These are phyloP conservation scores for Rhododendron henanense DNA, from an alignment of 148 eudicot genomes.

Conservation along the genomic window DNA sequence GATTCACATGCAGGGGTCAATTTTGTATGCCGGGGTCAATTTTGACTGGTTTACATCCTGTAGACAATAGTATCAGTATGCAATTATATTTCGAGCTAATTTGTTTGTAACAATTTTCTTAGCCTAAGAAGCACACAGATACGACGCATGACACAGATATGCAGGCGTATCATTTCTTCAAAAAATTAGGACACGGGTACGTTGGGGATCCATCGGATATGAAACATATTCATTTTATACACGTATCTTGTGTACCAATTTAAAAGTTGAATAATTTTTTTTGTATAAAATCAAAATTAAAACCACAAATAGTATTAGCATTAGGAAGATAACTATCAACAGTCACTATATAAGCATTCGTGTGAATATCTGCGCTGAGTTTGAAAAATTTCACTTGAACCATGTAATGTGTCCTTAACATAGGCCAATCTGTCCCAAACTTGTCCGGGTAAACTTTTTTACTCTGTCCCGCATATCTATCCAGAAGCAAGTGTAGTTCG, in stretches of 20 bases:
- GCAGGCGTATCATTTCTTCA: background rate
- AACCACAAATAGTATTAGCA: background rate
- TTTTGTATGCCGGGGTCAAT: background rate
- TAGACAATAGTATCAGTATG: background rate
- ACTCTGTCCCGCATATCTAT: background rate
- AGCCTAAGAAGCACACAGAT: background rate
- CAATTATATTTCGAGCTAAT: background rate
- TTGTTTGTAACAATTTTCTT: background rate
- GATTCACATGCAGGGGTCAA: background rate
- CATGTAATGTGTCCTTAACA: background rate
- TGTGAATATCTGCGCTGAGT: background rate
- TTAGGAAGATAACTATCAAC: background rate
- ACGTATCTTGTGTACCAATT: background rate
- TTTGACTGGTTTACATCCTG: background rate
- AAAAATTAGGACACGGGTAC: background rate
- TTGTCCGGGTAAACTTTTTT: too few species aligned
- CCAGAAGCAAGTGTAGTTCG: background rate
- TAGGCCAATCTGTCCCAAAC: background rate
- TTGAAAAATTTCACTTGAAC: background rate
- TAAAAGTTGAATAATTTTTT: background rate
- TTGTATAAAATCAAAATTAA: background rate
- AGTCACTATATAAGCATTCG: background rate
- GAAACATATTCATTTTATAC: background rate
- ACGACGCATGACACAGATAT: background rate
- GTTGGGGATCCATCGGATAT: background rate